Evolutionary conservation across 2,329 filamentous ascomycete species (phyloP).

Genomic region (Fusarium buharicum): DNA sequence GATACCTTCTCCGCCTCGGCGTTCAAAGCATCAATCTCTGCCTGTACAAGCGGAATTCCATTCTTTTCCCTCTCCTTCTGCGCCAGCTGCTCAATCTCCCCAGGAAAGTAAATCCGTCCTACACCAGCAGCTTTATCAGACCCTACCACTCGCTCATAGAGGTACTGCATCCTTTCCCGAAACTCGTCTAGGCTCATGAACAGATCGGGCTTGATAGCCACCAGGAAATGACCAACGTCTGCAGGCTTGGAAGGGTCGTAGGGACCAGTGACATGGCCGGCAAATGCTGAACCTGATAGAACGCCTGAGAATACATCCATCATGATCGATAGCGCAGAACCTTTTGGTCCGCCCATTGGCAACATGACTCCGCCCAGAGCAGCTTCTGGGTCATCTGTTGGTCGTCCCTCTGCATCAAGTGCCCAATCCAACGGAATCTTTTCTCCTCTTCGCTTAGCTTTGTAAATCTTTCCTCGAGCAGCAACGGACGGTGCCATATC

Average conservation of each 20-base stretch:
- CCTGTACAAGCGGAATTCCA: slow-evolving; percentile 69
- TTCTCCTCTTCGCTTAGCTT: slow-evolving; percentile 72
- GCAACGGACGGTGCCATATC: slow-evolving; percentile 79
- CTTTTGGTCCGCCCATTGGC: slow-evolving; percentile 87
- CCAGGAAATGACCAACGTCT: slow-evolving; percentile 79
- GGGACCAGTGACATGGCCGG: slow-evolving; percentile 78
- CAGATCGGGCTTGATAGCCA: slow-evolving; percentile 78
- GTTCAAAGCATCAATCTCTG: slow-evolving; percentile 66
- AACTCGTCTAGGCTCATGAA: slow-evolving; percentile 79
- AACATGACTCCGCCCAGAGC: slow-evolving; percentile 84
- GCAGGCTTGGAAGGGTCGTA: slow-evolving; percentile 76
- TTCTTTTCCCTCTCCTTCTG: slow-evolving; percentile 61
- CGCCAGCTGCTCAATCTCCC: slow-evolving; percentile 69
- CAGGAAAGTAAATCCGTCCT: slow-evolving; percentile 69
- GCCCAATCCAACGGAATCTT: slow-evolving; percentile 81
- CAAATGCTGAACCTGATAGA: slow-evolving; percentile 80
- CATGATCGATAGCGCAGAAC: slow-evolving; percentile 80
- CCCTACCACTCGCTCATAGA: slow-evolving; percentile 64
- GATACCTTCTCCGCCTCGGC: slow-evolving; percentile 61
- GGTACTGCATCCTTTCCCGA: slow-evolving; percentile 66
- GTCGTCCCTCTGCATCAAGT: slow-evolving; percentile 73
- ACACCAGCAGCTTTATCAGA: slow-evolving; percentile 66
- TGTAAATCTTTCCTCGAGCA: slow-evolving; percentile 78
- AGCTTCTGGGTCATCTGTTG: slow-evolving; percentile 75
- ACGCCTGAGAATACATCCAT: slow-evolving; percentile 91